These are phyloP conservation scores for Collariella sp. DNA, from an alignment of 495 filamentous ascomycete genomes.

Conservation along the genomic window DNA sequence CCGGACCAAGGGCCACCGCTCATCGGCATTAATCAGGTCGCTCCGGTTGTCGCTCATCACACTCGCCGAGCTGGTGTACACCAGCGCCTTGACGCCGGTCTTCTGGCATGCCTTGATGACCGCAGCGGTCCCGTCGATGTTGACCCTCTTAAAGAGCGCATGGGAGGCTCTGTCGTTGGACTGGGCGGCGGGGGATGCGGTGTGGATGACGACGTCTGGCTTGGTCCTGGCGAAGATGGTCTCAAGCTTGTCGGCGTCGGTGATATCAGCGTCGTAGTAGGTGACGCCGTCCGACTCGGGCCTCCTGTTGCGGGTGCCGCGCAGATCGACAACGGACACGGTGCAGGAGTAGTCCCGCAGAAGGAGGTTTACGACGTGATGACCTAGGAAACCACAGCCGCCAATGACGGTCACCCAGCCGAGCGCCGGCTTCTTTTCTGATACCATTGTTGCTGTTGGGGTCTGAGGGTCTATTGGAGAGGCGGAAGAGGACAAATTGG, in stretches of 20 bases:
- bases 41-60: constrained; percentile 72
- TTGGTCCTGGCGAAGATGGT: constrained; percentile 57
- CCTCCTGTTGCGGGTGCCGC: constrained; percentile 63
- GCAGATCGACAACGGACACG: constrained; percentile 81
- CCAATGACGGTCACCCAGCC: constrained; percentile 57
- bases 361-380: constrained; percentile 56
- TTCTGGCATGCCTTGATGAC: constrained; percentile 68
- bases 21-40: constrained; percentile 83
- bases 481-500: not conserved
- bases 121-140: constrained; percentile 78
- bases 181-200: constrained; percentile 64
- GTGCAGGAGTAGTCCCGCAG: constrained; percentile 46
- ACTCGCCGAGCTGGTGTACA: constrained; percentile 89
- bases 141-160: constrained; percentile 73
- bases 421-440: constrained; percentile 36
- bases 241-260: constrained; percentile 55
- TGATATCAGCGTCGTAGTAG: constrained; percentile 87
- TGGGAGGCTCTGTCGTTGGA: constrained; percentile 38
- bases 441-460: constrained; percentile 22
- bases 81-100: constrained; percentile 76
- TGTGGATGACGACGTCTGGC: constrained; percentile 91
- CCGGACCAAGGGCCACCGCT: constrained; percentile 72
- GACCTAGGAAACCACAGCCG: constrained; percentile 63
- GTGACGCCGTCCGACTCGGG: constrained; percentile 55
- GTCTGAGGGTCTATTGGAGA: not conserved